Evolutionary conservation across 1,139 yeast genomes (phyloP).

Genomic region (Debaryomyces singareniensis): DNA sequence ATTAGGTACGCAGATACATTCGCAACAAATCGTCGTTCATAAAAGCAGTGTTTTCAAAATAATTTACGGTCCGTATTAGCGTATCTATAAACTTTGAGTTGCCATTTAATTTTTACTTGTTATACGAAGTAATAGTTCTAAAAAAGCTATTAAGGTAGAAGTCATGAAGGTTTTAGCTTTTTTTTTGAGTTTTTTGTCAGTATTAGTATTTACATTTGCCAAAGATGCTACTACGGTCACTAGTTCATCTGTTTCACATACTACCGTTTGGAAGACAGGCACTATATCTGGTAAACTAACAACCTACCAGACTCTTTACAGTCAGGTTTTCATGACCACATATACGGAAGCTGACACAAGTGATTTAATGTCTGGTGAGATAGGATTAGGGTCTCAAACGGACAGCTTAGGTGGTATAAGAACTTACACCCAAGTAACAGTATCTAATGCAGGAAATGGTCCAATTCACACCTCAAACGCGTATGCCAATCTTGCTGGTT

Average conservation of each 20-base stretch:
- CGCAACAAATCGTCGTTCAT: too few species aligned
- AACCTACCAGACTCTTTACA: constrained; percentile 21
- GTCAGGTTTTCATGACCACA: constrained; percentile 27
- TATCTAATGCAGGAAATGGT: constrained; percentile 6
- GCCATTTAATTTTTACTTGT: too few species aligned
- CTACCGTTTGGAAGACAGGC: constrained; percentile 31
- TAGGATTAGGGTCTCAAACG: constrained; percentile 32
- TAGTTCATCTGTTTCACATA: constrained; percentile 12
- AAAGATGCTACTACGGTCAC: too few species aligned
- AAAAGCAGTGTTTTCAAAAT: too few species aligned
- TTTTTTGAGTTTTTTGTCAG: constrained; percentile 4
- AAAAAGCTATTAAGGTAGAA: neutral
- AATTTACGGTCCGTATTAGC: too few species aligned
- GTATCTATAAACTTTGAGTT: too few species aligned
- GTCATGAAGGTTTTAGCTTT: constrained; percentile 3
- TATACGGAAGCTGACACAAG: constrained; percentile 15
- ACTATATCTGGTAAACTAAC: constrained; percentile 25
- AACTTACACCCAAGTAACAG: constrained; percentile 25
- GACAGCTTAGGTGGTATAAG: constrained; percentile 31
- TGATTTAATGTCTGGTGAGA: constrained; percentile 19
- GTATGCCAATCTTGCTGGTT: constrained; percentile 12
- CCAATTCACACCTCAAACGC: constrained; percentile 3
- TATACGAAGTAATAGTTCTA: too few species aligned
- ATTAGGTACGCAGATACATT: too few species aligned
- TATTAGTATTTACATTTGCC: neutral